Evolutionary conservation across 2,329 filamentous ascomycete genomes (phyloP), one percentile per base, ranked within the genome.

Genomic region (Arthrocladium fulminans): DNA sequence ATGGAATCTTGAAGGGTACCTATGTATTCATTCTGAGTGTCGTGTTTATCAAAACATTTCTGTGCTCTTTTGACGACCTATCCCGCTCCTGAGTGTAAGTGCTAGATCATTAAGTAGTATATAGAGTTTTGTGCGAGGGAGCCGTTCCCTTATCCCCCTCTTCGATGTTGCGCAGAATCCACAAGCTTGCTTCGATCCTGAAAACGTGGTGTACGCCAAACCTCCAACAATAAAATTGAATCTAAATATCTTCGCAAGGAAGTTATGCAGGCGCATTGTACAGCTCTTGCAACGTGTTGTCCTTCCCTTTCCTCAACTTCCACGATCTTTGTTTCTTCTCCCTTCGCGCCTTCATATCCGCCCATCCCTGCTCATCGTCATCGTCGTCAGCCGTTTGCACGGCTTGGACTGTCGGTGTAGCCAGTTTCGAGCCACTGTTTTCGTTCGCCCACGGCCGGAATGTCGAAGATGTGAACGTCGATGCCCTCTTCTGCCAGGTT

Each of bases 271-370:
- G 80, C 79, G 70, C 51, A 42, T 52, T 56, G 32, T 57, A 58
- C 32, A 58, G 46, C 40, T 58, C 56, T 45, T 56, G 51, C 24
- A 58, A 50, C 3, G 51, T 42, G 38, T 55, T 59, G 35, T 53
- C 47, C 37, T 50, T 61, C 27, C 59, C 63, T 51, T 66, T 70
- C 53, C 69, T 70, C 50, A 69, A 52, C 45, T 68, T 70, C 70
- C 71, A 72, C 50, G 59, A 64, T 54, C 59, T 69, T 60, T 70
- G 71, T 60, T 72, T 73, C 57, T 70, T 71, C 48, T 73, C 70
- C 45, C 70, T 66, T 52, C 66, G 69, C 59, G 68, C 68, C 62
- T 67, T 68, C 71, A 74, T 71, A 49, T 73, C 67, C n/a, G 69
- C 67, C 71, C 71, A 74, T 5, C 64, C 71, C 58, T 70, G 65